Percentiles rank a stretch among this genome's conserved stretches.
Evolutionary conservation across 2,329 filamentous ascomycete species (phyloP).

Genomic region (Didymellaceae sp.): DNA sequence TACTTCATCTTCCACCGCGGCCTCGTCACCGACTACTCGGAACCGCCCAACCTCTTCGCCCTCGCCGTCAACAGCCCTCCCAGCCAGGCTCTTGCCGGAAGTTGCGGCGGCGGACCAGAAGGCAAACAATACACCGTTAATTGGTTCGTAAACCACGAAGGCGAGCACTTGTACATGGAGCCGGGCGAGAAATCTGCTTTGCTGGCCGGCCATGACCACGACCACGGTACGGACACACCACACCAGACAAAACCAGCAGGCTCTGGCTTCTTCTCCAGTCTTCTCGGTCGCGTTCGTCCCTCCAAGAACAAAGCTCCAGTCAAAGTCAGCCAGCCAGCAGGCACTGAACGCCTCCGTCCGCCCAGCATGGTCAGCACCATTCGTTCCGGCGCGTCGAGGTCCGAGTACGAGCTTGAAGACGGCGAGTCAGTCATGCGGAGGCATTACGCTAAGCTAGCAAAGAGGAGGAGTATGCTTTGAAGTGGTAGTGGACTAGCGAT

Average conservation of each 20-base stretch:
- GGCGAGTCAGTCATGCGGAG: conserved; percentile 39
- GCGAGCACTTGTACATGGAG: conserved; percentile 62
- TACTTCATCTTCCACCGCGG: conserved; percentile 67
- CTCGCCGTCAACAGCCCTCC: conserved; percentile 71
- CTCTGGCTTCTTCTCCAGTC: conserved; percentile 3
- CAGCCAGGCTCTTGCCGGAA: conserved; percentile 57
- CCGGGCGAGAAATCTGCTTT: conserved; percentile 46
- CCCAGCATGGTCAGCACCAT: conserved; percentile 28
- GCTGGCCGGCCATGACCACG: conserved; percentile 15
- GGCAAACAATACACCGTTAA: conserved; percentile 56
- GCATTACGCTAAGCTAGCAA: conserved; percentile 45
- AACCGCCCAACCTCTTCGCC: conserved; percentile 76
- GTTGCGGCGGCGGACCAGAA: conserved; percentile 62
- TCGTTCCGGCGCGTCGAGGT: conserved; percentile 4
- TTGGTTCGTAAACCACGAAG: conserved; percentile 56
- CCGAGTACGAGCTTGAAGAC: conserved; percentile 45
- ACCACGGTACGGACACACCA: conserved; percentile 1
- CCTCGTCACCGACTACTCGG: conserved; percentile 78
- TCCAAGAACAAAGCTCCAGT: neutral
- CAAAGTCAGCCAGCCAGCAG: conserved; percentile 16
- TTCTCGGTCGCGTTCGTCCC: conserved; percentile 12
- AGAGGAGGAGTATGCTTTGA: conserved; percentile 48
- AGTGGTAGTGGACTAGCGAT: too few relatives aligned
- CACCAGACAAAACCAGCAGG: neutral
- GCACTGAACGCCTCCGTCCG: conserved; percentile 24